Percentiles rank a stretch among this genome's conserved stretches.
Evolutionary conservation across 2,329 filamentous ascomycete species (phyloP).

Genomic region (Sarocladium oryzae): DNA sequence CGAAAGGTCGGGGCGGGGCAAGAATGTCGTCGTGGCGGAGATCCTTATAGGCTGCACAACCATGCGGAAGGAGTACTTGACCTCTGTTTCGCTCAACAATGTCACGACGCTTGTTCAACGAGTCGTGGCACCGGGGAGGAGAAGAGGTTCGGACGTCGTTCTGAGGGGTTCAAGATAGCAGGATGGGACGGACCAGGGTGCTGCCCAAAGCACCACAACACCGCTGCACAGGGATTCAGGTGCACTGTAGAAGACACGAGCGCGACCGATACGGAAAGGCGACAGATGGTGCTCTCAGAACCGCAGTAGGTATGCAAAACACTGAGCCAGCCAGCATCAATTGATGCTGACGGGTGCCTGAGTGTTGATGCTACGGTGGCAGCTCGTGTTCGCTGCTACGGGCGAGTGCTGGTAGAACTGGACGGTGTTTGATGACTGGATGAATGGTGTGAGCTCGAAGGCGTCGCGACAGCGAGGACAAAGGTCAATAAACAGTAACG

Average conservation of each 20-base stretch:
- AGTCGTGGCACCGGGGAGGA: neutral
- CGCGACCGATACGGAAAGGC: constrained; percentile 11
- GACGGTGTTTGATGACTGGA: neutral
- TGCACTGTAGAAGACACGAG: constrained; percentile 1
- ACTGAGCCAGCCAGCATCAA: constrained; percentile 24
- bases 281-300: constrained; percentile 13
- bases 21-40: neutral
- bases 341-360: neutral
- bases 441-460: neutral
- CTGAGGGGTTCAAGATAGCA: neutral
- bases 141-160: neutral
- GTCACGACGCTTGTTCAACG: neutral
- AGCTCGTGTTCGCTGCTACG: neutral
- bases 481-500: neutral
- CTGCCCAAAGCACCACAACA: constrained; percentile 6
- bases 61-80: neutral
- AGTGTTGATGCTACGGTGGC: neutral
- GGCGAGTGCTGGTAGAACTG: neutral
- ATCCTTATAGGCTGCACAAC: constrained; percentile 4
- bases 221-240: neutral
- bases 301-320: constrained; percentile 13
- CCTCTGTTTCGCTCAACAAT: neutral
- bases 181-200: neutral
- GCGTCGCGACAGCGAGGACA: neutral
- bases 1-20: constrained; percentile 5